Percentiles rank a stretch among this genome's conserved stretches.
Conservation (phyloP, 805 yeast species). For the Lipomyces yamanashiensis region DNA sequence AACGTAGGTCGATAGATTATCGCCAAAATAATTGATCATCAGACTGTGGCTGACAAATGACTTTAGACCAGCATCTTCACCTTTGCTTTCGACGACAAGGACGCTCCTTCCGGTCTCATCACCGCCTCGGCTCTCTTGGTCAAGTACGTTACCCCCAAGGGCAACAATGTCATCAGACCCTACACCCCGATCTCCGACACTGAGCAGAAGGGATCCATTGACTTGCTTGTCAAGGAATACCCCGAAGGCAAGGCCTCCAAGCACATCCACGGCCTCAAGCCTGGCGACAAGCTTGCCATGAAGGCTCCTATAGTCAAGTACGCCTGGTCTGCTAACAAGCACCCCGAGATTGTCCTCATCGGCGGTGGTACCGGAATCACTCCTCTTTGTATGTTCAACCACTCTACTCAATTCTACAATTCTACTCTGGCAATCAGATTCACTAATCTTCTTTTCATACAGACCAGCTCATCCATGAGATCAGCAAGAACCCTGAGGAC, state of each 20-base stretch:
- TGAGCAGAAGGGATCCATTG: constrained; percentile 72
- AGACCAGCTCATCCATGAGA: constrained; percentile 71
- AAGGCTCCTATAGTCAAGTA: constrained; percentile 94
- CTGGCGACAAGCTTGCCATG: constrained; percentile 81
- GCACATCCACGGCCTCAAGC: constrained; percentile 71
- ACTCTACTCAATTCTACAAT: neutral
- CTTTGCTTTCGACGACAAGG: constrained; percentile 37
- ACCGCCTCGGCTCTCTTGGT: constrained; percentile 80
- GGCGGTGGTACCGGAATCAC: constrained; percentile 99
- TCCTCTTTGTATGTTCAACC: constrained; percentile 57
- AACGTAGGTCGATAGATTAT: constrained; percentile 21
- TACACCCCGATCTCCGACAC: constrained; percentile 81
- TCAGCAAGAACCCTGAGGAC: constrained; percentile 80
- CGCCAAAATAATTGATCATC: neutral
- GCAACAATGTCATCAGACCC: constrained; percentile 80
- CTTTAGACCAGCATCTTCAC: constrained; percentile 31
- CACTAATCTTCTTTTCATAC: neutral
- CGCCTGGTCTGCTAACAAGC: constrained; percentile 87
- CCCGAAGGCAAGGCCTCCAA: constrained; percentile 81
- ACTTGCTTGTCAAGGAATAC: constrained; percentile 82
- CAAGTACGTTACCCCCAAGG: constrained; percentile 74
- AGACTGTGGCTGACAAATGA: neutral
- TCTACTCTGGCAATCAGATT: neutral
- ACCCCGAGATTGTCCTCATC: constrained; percentile 74
- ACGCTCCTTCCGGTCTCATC: constrained; percentile 35